These are phyloP conservation scores for Naganishia sp. DNA, from an alignment of 1,284 basidiomycete genomes.

Conservation along the genomic window DNA sequence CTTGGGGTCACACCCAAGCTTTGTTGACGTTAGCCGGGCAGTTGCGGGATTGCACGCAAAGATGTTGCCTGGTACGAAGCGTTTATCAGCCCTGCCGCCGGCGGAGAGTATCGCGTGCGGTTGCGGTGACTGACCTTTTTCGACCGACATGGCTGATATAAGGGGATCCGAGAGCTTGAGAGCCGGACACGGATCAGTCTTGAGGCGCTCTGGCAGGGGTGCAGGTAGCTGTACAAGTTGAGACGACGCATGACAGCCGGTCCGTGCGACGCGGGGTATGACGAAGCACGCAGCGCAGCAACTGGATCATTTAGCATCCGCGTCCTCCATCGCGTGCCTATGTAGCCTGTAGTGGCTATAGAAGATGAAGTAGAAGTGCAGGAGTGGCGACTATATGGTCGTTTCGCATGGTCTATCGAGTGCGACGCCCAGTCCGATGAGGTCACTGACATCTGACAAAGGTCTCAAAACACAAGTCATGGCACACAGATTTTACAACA, in stretches of 20 bases:
- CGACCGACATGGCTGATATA: not conserved
- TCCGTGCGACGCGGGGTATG: not conserved
- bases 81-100: not conserved
- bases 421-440: too few relatives aligned
- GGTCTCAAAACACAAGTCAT: too few relatives aligned
- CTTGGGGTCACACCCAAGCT: conserved; percentile 68
- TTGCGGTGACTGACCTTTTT: conserved; percentile 1
- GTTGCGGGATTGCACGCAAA: conserved; percentile 77
- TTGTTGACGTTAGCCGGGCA: conserved; percentile 63
- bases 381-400: too few relatives aligned
- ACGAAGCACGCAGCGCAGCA: conserved; percentile 1
- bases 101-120: not conserved
- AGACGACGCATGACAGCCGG: not conserved
- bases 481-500: too few relatives aligned
- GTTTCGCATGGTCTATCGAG: too few relatives aligned
- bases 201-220: not conserved
- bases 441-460: too few relatives aligned
- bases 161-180: not conserved
- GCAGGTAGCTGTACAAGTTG: not conserved
- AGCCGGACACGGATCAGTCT: not conserved
- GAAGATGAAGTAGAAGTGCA: too few relatives aligned
- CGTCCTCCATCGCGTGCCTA: not conserved
- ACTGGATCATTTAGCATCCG: too few relatives aligned
- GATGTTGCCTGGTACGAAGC: conserved; percentile 49
- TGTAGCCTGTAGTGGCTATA: too few relatives aligned